Evolutionary conservation across 2,329 filamentous ascomycete genomes (phyloP).

Genomic region (Ceratocystis eucalypticola): DNA sequence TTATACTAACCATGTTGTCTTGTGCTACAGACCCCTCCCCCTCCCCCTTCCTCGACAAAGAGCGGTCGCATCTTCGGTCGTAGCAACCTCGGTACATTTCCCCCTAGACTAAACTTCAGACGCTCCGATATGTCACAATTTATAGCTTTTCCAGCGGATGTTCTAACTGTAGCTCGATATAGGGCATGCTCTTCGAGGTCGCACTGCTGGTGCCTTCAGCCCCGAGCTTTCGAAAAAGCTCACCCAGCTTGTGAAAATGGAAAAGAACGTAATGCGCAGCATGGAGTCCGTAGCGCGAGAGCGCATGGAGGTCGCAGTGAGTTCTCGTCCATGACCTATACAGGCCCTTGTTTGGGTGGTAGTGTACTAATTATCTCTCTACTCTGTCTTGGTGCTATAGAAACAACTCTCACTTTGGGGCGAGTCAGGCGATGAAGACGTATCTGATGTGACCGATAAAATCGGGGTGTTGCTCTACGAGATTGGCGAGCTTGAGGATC

Average conservation of each 20-base stretch:
- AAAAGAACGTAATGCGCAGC: conserved; percentile 99
- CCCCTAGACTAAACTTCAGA: neutral
- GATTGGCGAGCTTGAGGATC: conserved; percentile 94
- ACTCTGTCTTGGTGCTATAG: conserved; percentile 32
- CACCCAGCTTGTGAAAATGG: conserved; percentile 97
- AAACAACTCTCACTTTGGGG: conserved; percentile 99
- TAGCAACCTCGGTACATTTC: conserved; percentile 65
- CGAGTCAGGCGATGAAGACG: conserved; percentile 88
- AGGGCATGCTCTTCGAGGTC: conserved; percentile 58
- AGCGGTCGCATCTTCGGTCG: conserved; percentile 77
- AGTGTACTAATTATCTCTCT: neutral
- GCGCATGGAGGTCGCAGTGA: conserved; percentile 94
- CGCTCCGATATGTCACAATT: neutral
- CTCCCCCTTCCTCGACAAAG: conserved; percentile 84
- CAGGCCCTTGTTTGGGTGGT: neutral
- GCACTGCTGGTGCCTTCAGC: conserved; percentile 61
- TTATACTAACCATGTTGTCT: conserved; percentile 12
- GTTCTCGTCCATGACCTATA: conserved; percentile 28
- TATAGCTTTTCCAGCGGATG: neutral
- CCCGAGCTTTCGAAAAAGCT: conserved; percentile 95
- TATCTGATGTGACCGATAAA: conserved; percentile 98
- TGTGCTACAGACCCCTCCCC: conserved; percentile 65
- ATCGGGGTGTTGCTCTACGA: conserved; percentile 95
- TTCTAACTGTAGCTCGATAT: conserved; percentile 15
- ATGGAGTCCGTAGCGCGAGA: conserved; percentile 90